Evolutionary conservation across 441 rosid genomes (phyloP).

Genomic region (Erysimum cheiri): DNA sequence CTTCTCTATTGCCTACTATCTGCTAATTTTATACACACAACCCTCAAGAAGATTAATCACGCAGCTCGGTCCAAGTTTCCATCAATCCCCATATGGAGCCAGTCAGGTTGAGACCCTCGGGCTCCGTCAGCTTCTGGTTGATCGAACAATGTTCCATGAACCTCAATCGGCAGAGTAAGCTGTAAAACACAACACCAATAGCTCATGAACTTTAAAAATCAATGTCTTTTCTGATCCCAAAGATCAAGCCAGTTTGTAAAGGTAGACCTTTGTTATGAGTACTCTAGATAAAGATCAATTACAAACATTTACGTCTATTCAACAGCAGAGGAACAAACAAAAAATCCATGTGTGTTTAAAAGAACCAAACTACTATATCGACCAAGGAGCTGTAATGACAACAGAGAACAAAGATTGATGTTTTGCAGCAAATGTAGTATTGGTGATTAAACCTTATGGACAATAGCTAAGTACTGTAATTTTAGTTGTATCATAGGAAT

Average conservation of each 20-base stretch:
- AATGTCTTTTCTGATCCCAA: neutral
- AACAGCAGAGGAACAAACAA: neutral
- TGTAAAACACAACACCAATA: slow-evolving; percentile 25
- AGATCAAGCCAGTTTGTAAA: neutral
- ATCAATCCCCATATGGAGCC: slow-evolving; percentile 79
- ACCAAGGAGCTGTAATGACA: neutral
- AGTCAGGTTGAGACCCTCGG: slow-evolving; percentile 61
- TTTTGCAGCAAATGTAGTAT: neutral
- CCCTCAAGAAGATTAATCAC: neutral
- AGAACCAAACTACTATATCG: neutral
- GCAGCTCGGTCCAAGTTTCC: slow-evolving; percentile 53
- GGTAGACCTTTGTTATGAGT: neutral
- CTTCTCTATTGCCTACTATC: slow-evolving; percentile 5
- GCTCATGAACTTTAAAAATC: neutral
- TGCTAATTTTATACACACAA: slow-evolving; percentile 4
- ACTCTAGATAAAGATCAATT: neutral
- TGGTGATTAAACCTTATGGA: neutral
- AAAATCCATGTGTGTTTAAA: neutral
- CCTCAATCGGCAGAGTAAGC: slow-evolving; percentile 61
- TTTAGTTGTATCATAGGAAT: neutral
- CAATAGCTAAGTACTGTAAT: neutral
- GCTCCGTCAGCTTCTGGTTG: slow-evolving; percentile 60
- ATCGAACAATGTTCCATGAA: slow-evolving; percentile 58
- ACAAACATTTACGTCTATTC: neutral
- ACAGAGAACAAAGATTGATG: neutral